These are phyloP conservation scores for Erysimum cheiranthoides DNA, from an alignment of 345 rosid species.

Conservation along the genomic window DNA sequence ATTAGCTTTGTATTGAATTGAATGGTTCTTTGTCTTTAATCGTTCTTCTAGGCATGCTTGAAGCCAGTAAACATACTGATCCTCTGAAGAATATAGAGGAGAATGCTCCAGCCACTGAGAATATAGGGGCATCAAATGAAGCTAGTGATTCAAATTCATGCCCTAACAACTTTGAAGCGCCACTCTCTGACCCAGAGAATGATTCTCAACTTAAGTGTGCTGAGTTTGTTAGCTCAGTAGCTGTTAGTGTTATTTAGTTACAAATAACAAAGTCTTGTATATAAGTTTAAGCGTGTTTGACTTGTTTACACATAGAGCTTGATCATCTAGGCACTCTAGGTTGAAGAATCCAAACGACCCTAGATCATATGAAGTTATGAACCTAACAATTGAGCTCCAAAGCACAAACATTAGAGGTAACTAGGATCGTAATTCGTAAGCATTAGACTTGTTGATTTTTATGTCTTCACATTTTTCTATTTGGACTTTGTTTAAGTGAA, in stretches of 20 bases:
- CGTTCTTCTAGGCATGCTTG: neutral
- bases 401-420: neutral
- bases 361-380: neutral
- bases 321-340: neutral
- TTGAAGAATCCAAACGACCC: neutral
- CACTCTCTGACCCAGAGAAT: neutral
- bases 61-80: conserved; percentile 6
- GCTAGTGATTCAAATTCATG: neutral
- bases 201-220: too few species aligned
- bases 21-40: neutral
- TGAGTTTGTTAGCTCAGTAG: neutral
- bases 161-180: neutral
- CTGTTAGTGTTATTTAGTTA: neutral
- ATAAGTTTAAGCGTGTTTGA: neutral
- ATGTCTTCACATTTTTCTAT: neutral
- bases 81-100: neutral
- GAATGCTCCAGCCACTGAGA: neutral
- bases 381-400: neutral
- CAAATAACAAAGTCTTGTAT: neutral
- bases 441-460: neutral
- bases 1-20: neutral
- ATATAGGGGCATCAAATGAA: neutral
- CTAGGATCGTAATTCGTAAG: neutral
- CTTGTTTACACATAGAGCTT: conserved; percentile 5
- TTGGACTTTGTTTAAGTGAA: neutral